Evolutionary conservation across 495 filamentous ascomycete species (phyloP).

Genomic region (Terfezia claveryi): DNA sequence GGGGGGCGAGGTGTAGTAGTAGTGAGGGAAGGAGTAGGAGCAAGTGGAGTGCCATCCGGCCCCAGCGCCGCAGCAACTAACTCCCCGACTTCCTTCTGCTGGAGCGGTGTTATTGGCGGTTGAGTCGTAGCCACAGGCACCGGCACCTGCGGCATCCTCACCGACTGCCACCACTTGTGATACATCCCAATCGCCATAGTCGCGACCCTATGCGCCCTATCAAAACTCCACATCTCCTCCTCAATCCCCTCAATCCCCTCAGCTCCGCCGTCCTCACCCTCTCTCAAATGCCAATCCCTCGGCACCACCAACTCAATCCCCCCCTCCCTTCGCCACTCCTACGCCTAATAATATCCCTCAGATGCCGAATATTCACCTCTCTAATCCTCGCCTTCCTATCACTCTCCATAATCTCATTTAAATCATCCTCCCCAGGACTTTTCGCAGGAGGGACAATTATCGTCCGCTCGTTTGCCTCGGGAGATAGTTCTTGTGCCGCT

Average conservation of each 20-base stretch:
- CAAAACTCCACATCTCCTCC: slow-evolving; percentile 35
- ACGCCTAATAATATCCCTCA: slow-evolving; percentile 36
- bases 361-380: slow-evolving; percentile 46
- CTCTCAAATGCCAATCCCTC: slow-evolving; percentile 8
- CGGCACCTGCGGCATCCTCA: no score
- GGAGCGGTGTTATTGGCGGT: no score
- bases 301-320: slow-evolving; percentile 8
- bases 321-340: slow-evolving; percentile 15
- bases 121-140: no score
- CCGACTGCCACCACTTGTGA: slow-evolving; percentile 2
- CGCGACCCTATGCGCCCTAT: slow-evolving; percentile 38
- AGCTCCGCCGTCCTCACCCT: slow-evolving; percentile 1
- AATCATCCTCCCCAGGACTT: no score
- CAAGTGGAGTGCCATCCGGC: no score
- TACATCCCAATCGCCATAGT: slow-evolving; percentile 34
- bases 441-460: slow-evolving; percentile 27
- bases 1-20: no score
- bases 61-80: no score
- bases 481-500: slow-evolving; percentile 23
- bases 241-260: slow-evolving; percentile 22
- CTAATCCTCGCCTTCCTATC: slow-evolving; percentile 29
- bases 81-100: no score
- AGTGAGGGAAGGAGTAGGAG: no score
- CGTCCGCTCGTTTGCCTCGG: slow-evolving; percentile 27
- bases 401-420: slow-evolving; percentile 7